Percentiles rank a stretch among this genome's conserved stretches.
Conservation (phyloP, 2,329 filamentous ascomycete species). For the Coccinonectria pachysandricola region DNA sequence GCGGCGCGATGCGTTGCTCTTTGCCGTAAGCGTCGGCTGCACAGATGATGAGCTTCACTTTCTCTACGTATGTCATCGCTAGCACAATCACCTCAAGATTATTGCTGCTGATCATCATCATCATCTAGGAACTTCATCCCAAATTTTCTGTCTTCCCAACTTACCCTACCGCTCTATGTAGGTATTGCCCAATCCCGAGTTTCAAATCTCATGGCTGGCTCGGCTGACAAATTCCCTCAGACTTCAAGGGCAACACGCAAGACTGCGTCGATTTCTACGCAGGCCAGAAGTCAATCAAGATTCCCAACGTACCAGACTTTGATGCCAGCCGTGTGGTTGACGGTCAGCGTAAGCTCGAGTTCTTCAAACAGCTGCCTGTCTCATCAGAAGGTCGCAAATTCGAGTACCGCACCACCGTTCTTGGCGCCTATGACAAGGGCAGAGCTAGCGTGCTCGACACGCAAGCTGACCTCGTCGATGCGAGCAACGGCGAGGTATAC, state of each 20-base stretch:
- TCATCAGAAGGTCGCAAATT: conserved; percentile 63
- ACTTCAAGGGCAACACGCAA: conserved; percentile 67
- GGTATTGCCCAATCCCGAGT: conserved; percentile 17
- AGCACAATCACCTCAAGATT: not conserved
- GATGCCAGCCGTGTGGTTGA: conserved; percentile 68
- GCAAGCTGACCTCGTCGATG: conserved; percentile 67
- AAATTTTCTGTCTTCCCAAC: conserved; percentile 83
- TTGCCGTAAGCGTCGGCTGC: conserved; percentile 80
- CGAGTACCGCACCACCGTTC: conserved; percentile 64
- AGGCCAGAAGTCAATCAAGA: conserved; percentile 51
- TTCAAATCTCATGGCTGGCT: not conserved
- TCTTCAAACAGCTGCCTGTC: conserved; percentile 65
- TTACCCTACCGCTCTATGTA: conserved; percentile 71
- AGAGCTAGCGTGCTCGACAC: conserved; percentile 74
- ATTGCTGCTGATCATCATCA: conserved; percentile 5
- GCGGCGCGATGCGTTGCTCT: conserved; percentile 80
- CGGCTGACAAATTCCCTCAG: conserved; percentile 19
- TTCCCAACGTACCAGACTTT: conserved; percentile 67
- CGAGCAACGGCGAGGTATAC: conserved; percentile 58
- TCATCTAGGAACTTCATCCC: conserved; percentile 67
- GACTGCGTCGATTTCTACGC: conserved; percentile 83
- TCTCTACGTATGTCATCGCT: conserved; percentile 58
- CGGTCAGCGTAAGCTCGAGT: conserved; percentile 70
- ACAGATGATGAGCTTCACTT: conserved; percentile 85
- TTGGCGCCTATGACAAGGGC: conserved; percentile 87